phyloP scores from a whole-genome alignment of 2,329 filamentous ascomycete species.

The Penicillium freii region DNA sequence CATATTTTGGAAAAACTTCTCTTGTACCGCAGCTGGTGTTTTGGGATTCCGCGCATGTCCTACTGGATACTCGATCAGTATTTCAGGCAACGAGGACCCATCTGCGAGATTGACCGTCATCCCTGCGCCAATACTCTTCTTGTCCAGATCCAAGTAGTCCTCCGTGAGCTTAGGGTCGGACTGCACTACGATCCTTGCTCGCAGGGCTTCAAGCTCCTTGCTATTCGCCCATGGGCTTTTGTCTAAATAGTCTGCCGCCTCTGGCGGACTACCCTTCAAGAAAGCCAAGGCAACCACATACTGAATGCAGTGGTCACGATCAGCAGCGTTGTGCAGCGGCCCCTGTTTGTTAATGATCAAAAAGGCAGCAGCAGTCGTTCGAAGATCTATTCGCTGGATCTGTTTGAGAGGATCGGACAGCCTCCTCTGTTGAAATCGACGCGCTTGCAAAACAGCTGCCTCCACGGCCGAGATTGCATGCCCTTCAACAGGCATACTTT shows the following conservation, averaged over 20 bases:
- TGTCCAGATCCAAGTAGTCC: constrained; percentile 31
- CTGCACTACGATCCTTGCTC: constrained; percentile 26
- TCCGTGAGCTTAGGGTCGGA: constrained; percentile 30
- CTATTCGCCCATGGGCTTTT: constrained; percentile 24
- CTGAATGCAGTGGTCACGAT: constrained; percentile 40
- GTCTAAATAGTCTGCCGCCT: constrained; percentile 31
- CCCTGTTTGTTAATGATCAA: constrained; percentile 37
- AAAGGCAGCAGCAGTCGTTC: constrained; percentile 31
- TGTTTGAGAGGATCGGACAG: constrained; percentile 14
- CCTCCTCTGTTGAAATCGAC: constrained; percentile 12
- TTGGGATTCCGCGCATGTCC: constrained; percentile 18
- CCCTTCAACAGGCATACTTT: constrained; percentile 33
- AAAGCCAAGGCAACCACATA: constrained; percentile 35
- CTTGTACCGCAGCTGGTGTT: constrained; percentile 11
- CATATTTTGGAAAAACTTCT: constrained; percentile 23
- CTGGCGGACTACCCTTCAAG: constrained; percentile 29
- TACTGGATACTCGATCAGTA: constrained; percentile 37
- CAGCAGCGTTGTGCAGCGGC: constrained; percentile 30
- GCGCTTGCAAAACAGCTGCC: constrained; percentile 25
- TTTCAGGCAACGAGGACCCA: constrained; percentile 27
- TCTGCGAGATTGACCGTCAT: constrained; percentile 28
- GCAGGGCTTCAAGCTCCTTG: constrained; percentile 22
- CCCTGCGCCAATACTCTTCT: constrained; percentile 28
- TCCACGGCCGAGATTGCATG: constrained; percentile 38
- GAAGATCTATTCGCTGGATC: constrained; percentile 28